phyloP scores from a whole-genome alignment of 2,329 filamentous ascomycete genomes.

The Pleoardoris graminearum region DNA sequence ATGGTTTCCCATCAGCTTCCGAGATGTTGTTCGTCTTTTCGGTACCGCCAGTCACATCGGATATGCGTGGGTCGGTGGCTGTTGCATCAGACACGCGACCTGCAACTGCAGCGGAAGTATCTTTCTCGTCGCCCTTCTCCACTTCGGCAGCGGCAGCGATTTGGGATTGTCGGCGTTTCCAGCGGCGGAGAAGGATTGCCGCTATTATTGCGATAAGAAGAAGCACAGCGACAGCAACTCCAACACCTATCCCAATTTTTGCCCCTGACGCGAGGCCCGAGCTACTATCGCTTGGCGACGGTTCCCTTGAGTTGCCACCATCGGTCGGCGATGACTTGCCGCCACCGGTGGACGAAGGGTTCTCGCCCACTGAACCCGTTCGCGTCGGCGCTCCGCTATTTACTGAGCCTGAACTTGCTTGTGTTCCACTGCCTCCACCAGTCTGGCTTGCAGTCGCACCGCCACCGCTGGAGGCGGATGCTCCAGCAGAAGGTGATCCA shows the following conservation, averaged over 20 bases:
- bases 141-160: neutral
- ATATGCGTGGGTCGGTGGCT: neutral
- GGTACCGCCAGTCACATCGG: neutral
- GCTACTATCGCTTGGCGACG: neutral
- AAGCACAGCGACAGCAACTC: neutral
- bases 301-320: neutral
- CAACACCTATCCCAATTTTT: conserved; percentile 6
- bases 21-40: neutral
- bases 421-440: neutral
- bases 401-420: neutral
- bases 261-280: conserved; percentile 1
- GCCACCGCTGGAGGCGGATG: neutral
- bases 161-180: conserved; percentile 1
- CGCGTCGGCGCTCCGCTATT: neutral
- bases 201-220: neutral
- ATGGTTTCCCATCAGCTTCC: conserved; percentile 1
- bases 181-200: neutral
- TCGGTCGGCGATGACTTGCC: neutral
- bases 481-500: neutral
- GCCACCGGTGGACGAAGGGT: neutral
- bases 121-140: conserved; percentile 1
- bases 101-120: neutral
- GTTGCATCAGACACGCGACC: conserved; percentile 1
- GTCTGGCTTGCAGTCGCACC: neutral
- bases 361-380: neutral